phyloP scores from a whole-genome alignment of 2,329 filamentous ascomycete genomes.

The Teratosphaeria zuluensis region DNA sequence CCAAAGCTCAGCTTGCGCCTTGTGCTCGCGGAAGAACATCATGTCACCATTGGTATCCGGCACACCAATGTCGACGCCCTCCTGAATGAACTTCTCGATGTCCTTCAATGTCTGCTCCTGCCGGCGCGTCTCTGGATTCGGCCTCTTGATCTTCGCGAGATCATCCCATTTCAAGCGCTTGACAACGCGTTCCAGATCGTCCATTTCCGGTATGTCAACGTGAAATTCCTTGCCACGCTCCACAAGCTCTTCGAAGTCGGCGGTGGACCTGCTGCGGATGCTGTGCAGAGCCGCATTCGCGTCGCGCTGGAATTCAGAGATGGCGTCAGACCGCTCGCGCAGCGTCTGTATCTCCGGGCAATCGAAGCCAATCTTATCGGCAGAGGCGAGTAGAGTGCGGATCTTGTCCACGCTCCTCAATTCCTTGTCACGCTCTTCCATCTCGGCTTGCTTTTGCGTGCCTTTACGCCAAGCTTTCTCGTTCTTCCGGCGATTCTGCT shows the following conservation, averaged over 20 bases:
- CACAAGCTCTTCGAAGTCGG: constrained; percentile 81
- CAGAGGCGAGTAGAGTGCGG: constrained; percentile 69
- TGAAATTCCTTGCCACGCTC: constrained; percentile 84
- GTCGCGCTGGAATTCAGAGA: constrained; percentile 73
- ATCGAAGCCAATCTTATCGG: constrained; percentile 82
- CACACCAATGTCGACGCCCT: constrained; percentile 68
- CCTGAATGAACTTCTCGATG: constrained; percentile 66
- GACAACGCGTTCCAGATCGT: constrained; percentile 67
- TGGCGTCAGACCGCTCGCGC: constrained; percentile 73
- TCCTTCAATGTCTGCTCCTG: constrained; percentile 65
- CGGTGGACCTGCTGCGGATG: constrained; percentile 51
- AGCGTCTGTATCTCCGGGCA: constrained; percentile 82
- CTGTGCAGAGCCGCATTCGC: constrained; percentile 63
- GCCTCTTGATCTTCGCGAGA: constrained; percentile 51
- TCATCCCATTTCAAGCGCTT: constrained; percentile 86
- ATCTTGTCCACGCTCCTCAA: constrained; percentile 84
- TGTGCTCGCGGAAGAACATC: constrained; percentile 64
- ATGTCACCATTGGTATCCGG: constrained; percentile 73
- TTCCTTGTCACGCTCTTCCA: constrained; percentile 75
- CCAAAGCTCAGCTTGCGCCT: constrained; percentile 72
- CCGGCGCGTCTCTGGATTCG: constrained; percentile 17
- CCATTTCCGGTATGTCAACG: constrained; percentile 81
- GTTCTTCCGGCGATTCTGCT: constrained; percentile 92
- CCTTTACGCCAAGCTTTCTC: constrained; percentile 76
- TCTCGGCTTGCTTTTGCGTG: constrained; percentile 60